Base-by-base conservation (phyloP, 805 yeast genomes). In the Hanseniaspora occidentalis region DNA sequence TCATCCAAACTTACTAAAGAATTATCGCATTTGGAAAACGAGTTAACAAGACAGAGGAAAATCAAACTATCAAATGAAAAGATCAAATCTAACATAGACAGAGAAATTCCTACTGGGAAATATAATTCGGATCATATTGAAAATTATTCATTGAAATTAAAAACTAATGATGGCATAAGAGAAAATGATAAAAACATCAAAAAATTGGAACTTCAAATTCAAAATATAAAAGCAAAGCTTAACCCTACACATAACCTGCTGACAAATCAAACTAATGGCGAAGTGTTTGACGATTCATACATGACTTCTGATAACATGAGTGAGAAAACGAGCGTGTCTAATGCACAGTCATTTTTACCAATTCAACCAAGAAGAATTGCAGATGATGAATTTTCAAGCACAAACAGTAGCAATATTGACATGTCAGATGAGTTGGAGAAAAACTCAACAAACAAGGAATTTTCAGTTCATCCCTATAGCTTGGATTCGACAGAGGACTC, bases 71-170 rank as follows among this genome's bases (percentile, higher is more conserved):
- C 17, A 26, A 3, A 20, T 23, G 11, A 31, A 22, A 27, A 13
- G 24, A 13, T 26, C 38, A 21, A 37, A 33, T n/a, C 8, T 36
- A 47, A 61, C 6, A 47, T 58, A 6, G 50, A 49, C 1, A 47
- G 55, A 6, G 60, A 56, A 38, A 58, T 59, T 3, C 57, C 51
- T 42, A 49, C 54, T 17, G 63, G 61, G 17, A 49, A 53, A 3
- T 60, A 60, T 33, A 57, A 62, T 2, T 56, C 61, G 2, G 59
- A 56, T n/a, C 64, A 59, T 48, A 40, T 59, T 23, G 58, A 57
- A 24, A 52, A 54, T 31, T 62, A 60, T 45, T 56, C 64, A 2
- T 45, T 53, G 48, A 52, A 58, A 25, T 53, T 60, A 4, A 54
- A 52, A 39, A 50, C 61, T 3, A 59, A 57, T 38, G 52, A 58